Evolutionary conservation across 2,329 filamentous ascomycete species (phyloP), one percentile per base, ranked within the genome.

Genomic region (Arthroderma sp.): DNA sequence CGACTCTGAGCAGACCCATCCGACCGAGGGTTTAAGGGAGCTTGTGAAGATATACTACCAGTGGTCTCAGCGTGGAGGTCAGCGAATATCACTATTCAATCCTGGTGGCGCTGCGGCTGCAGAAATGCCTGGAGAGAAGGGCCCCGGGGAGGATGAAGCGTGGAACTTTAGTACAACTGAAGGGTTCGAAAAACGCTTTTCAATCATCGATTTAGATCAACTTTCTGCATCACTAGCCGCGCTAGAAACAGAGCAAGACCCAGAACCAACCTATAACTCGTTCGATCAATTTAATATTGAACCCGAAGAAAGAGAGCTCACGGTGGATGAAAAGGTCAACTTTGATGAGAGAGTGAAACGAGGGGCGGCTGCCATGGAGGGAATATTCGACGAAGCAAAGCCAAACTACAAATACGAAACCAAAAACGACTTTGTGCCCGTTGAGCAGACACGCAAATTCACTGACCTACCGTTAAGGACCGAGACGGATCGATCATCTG

Each of bases 111-210:
- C 81, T 15, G 76, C 75, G 15, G 77, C 77, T 11, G 81, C 81
- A 33, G 76, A 80, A 59, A 69, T 77, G 31, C 75, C 77, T 28
- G 63, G 65, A 37, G 62, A 65, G 11, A 70, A 74, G 25, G 72
- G 76, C 2, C 65, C 71, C 5, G 66, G 73, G 0, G 73, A 76
- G n/a, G 49, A 39, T 2, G 78, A 81, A 41, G 80, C 82, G 60
- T 85, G 82, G 82, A 83, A 82, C 58, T 85, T 85, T 65, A 84
- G 81, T 63, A 82, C 80, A 4, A 83, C 81, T 1, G 79, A 81
- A 61, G 77, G 79, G 13, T 84, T 84, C 61, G 79, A 84, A 60
- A 71, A 74, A 57, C 66, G 76, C 35, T 75, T 77, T 53, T 77
- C 76, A 1, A 71, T 76, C 43, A 71, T 77, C 51, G 69, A 74